Conservation (phyloP, 225 moss, liverwort and hornwort species). For the Bryum argenteum region DNA sequence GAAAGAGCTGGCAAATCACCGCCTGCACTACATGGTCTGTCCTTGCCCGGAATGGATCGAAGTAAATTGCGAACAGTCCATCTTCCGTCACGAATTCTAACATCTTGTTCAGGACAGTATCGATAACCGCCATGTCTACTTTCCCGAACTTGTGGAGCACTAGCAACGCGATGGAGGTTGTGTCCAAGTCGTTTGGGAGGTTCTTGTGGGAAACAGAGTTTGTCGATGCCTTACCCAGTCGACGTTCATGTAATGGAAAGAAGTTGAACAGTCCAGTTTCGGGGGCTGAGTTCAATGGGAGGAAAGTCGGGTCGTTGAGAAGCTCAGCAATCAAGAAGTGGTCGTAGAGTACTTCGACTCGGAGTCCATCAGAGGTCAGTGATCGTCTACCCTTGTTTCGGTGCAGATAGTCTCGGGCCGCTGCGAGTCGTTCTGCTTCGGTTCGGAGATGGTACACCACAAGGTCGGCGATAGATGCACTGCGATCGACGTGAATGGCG, state of each 20-base stretch:
- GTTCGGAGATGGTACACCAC: conserved; percentile 29
- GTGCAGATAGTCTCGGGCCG: too few relatives aligned
- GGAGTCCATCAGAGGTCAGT: too few relatives aligned
- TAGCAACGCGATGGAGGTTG: conserved; percentile 18
- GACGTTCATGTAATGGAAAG: too few relatives aligned
- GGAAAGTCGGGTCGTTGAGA: too few relatives aligned
- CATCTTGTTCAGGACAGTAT: conserved; percentile 21
- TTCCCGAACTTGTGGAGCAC: conserved; percentile 1
- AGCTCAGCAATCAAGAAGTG: too few relatives aligned
- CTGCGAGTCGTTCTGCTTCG: conserved; percentile 18
- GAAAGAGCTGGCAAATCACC: conserved; percentile 23
- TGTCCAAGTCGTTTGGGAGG: conserved; percentile 32
- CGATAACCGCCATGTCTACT: conserved; percentile 14
- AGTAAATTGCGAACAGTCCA: conserved; percentile 28
- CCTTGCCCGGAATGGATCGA: conserved; percentile 21
- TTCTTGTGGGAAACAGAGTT: not conserved
- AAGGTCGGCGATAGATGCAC: not conserved
- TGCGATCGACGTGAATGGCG: not conserved
- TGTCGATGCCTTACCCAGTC: too few relatives aligned
- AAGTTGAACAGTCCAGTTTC: too few relatives aligned
- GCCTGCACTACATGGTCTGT: conserved; percentile 5
- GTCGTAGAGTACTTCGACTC: too few relatives aligned
- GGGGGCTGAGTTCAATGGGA: too few relatives aligned
- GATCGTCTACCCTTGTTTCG: too few relatives aligned
- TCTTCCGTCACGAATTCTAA: conserved; percentile 7